These are phyloP conservation scores for Populus davidiana DNA, from an alignment of 345 rosid species.

Conservation along the genomic window DNA sequence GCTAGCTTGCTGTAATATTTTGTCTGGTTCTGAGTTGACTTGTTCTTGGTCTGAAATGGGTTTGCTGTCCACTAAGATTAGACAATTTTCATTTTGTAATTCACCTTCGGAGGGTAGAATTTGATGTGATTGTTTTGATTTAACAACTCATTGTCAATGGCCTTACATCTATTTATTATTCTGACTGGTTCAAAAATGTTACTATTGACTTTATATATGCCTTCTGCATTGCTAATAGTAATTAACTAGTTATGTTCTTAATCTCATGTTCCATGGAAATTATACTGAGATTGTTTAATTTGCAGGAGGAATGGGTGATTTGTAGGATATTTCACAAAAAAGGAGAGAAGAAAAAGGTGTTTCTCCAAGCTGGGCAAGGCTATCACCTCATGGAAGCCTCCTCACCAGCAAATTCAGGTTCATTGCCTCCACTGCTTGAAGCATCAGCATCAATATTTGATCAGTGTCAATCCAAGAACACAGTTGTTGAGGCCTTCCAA, in stretches of 20 bases:
- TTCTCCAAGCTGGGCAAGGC: conserved; percentile 38
- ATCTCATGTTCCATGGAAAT: not conserved
- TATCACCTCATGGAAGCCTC: conserved; percentile 25
- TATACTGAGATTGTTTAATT: no score
- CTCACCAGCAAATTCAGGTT: conserved; percentile 22
- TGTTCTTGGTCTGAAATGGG: not conserved
- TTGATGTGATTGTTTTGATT: conserved; percentile 52
- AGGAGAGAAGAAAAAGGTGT: conserved; percentile 56
- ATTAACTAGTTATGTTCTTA: not conserved
- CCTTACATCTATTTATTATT: not conserved
- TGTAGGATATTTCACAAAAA: conserved; percentile 80
- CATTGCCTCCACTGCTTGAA: conserved; percentile 56
- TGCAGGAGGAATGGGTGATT: conserved; percentile 96
- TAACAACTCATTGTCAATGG: conserved; percentile 14
- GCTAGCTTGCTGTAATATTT: not conserved
- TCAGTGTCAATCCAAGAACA: conserved; percentile 24
- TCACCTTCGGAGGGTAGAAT: conserved; percentile 20
- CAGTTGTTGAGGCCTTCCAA: conserved; percentile 14
- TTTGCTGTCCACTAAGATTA: not conserved
- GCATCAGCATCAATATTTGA: conserved; percentile 35
- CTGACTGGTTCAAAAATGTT: not conserved
- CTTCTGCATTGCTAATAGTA: not conserved
- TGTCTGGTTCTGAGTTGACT: conserved; percentile 52
- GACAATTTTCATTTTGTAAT: conserved; percentile 4
- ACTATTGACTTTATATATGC: not conserved